Evolutionary conservation across 1,284 basidiomycete genomes (phyloP).

Genomic region (Flammula alnicola): DNA sequence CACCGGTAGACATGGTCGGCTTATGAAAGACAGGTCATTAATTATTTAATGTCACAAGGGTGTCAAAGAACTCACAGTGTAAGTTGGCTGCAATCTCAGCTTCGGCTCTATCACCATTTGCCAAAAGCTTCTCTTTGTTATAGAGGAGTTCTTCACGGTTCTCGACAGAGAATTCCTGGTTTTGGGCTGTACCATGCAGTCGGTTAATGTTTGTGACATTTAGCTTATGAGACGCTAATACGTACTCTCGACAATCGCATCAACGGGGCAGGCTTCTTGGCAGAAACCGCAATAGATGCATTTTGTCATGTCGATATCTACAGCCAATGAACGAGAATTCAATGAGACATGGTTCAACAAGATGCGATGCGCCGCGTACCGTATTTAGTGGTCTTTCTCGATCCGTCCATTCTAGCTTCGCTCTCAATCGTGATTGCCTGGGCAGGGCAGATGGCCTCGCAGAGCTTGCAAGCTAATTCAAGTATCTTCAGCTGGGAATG

Average conservation of each 20-base stretch:
- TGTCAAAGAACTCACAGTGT: conserved; percentile 49
- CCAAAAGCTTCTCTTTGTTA: conserved; percentile 97
- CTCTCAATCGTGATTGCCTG: conserved; percentile 99
- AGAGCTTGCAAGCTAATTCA: conserved; percentile 91
- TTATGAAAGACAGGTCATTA: conserved; percentile 15
- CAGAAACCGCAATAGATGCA: conserved; percentile 99
- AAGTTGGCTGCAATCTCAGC: conserved; percentile 96
- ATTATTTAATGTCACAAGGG: neutral
- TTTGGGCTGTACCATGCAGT: conserved; percentile 71
- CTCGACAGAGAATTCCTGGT: conserved; percentile 96
- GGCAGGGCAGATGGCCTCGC: conserved; percentile 99
- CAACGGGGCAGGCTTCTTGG: conserved; percentile 99
- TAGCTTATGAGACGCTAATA: conserved; percentile 23
- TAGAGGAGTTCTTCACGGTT: conserved; percentile 98
- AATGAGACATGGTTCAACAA: conserved; percentile 12
- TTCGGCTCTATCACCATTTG: conserved; percentile 96
- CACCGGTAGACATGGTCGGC: conserved; percentile 42
- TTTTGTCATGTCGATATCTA: conserved; percentile 96
- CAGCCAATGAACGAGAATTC: conserved; percentile 12
- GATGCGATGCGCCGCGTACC: conserved; percentile 49
- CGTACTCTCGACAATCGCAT: conserved; percentile 99
- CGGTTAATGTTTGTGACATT: conserved; percentile 12
- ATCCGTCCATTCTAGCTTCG: conserved; percentile 94
- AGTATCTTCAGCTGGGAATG: conserved; percentile 9
- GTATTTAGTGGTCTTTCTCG: conserved; percentile 96